Percentiles rank a stretch among this genome's conserved stretches.
Conservation (phyloP, 306 rosid genomes). For the Carpinus viminea region DNA sequence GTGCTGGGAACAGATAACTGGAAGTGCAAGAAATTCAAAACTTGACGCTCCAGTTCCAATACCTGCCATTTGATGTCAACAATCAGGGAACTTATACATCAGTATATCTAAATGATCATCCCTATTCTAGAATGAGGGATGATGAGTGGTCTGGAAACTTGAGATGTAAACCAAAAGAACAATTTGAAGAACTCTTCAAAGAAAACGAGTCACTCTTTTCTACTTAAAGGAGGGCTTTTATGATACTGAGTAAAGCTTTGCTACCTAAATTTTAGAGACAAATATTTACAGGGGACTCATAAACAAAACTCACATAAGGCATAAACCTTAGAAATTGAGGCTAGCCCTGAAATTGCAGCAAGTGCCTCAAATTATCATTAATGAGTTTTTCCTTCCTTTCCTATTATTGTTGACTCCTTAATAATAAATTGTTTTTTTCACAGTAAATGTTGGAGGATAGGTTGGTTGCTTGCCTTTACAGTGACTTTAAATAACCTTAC, state of each 20-base stretch:
- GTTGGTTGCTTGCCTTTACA: background rate
- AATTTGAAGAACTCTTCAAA: conserved; percentile 4
- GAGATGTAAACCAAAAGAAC: conserved; percentile 14
- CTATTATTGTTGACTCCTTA: background rate
- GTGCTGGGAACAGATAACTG: conserved; percentile 78
- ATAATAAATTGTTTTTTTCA: background rate
- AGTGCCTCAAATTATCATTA: background rate
- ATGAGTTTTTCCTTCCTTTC: background rate
- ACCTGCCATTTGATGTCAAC: conserved; percentile 47
- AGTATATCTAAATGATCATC: conserved; percentile 5
- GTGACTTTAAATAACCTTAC: background rate
- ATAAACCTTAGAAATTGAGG: background rate
- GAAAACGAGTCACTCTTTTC: too few relatives aligned
- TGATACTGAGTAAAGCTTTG: too few relatives aligned
- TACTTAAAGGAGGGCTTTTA: too few relatives aligned
- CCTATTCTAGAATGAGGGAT: background rate
- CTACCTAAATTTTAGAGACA: too few relatives aligned
- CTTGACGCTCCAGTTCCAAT: conserved; percentile 70
- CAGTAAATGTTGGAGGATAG: background rate
- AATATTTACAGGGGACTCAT: too few relatives aligned
- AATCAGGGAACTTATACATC: conserved; percentile 15
- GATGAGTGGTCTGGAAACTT: conserved; percentile 2
- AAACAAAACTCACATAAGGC: background rate
- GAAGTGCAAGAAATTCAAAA: conserved; percentile 64
- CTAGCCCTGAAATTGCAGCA: conserved; percentile 1